Base-by-base conservation (phyloP, 2,329 filamentous ascomycete species). In the Apiospora sp. region DNA sequence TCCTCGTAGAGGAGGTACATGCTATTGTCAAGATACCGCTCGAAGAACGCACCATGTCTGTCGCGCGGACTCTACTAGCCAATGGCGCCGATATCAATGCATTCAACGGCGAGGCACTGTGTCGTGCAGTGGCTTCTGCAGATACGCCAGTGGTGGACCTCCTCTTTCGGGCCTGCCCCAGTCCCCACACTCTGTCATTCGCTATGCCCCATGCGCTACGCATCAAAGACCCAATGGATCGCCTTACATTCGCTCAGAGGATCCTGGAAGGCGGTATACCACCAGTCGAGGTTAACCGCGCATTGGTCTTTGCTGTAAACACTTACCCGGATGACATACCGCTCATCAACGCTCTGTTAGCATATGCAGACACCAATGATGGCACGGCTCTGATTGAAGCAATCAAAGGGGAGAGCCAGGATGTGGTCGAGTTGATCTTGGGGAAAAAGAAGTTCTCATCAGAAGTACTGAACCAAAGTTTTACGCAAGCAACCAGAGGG, bases 31-130 rank as follows among this genome's bases (percentile, higher is more conserved):
- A 84, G 71, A 80, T 81, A 3, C 81, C 79, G 0, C 78, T 79
- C 0, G 78, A 81, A 1, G 78, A 83, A 14, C 83, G 85, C 4
- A 83, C 83, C 1, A 78, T 87, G 6, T 81, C 84, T 2, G 83
- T 86, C 0, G 72, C 90, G 46, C 83, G 84, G 71, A 79, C 83
- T 82, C 91, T 68, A 0, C 77, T 91, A 1, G 81, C 83, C 1
- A 82, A 85, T 0, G 87, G 88, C 0, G 89, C 89, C 2, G 86
- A 90, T 67, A 81, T 89, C n/a, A 90, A 91, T 74, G 82, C 84
- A 1, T 83, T 85, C 72, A 86, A 88, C 37, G 88, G 85, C 0
- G 84, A 86, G 1, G 84, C 88, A 0, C 78, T 91, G 0, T 86
- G 87, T 70, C 82, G 82, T 71, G 87, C 88, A 5, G 84, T 91